A percentile compares a stretch with the other conserved stretches of the same genome.
phyloP scores from a whole-genome alignment of 2,329 filamentous ascomycete species.

The Ophiosphaerella narmari region DNA sequence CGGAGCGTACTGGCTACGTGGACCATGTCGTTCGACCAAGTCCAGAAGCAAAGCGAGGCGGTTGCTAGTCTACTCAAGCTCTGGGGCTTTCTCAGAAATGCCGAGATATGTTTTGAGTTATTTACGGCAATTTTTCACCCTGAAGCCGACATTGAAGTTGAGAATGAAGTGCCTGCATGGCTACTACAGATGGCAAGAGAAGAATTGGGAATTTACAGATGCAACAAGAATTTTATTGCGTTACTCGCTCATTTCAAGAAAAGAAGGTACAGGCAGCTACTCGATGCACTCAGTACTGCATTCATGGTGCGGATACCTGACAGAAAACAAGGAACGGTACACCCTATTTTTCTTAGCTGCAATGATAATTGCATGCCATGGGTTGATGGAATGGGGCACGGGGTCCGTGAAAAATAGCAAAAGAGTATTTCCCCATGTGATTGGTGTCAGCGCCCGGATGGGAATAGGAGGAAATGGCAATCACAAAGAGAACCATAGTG shows the following conservation, averaged over 20 bases:
- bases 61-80: constrained; percentile 31
- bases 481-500: no score
- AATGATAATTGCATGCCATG: background rate
- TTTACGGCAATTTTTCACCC: background rate
- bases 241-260: constrained; percentile 22
- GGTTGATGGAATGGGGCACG: no score
- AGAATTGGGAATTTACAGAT: no score
- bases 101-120: constrained; percentile 30
- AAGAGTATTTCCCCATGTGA: no score
- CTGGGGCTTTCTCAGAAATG: constrained; percentile 24
- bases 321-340: constrained; percentile 8
- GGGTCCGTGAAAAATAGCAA: no score
- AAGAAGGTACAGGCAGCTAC: constrained; percentile 13
- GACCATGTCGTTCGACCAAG: constrained; percentile 33
- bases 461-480: no score
- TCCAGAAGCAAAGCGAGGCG: constrained; percentile 16
- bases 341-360: constrained; percentile 10
- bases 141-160: no score
- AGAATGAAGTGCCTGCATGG: no score
- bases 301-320: constrained; percentile 8
- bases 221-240: background rate
- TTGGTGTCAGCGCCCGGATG: no score
- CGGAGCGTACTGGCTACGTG: constrained; percentile 25
- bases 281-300: constrained; percentile 21
- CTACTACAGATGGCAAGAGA: no score